Conservation (phyloP, 1,284 basidiomycete species). For the Puccinia hordei region DNA sequence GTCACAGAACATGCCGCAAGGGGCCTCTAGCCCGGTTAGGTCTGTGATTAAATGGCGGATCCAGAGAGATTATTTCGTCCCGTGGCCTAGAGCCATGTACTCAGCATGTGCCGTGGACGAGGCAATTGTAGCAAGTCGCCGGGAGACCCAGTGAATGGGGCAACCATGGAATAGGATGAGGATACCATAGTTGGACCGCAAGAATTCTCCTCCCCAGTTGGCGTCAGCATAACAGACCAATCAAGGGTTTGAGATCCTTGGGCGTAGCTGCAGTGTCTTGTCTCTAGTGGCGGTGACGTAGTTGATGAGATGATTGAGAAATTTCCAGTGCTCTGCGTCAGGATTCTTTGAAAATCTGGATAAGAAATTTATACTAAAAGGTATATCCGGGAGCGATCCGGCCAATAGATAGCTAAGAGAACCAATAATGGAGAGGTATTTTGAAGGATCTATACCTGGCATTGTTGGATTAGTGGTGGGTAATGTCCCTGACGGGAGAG, state of each 20-base stretch:
- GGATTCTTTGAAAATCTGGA: background rate
- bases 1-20: background rate
- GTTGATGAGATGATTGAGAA: background rate
- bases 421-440: conserved; percentile 2
- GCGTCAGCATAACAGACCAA: background rate
- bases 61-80: background rate
- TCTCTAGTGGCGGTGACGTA: background rate
- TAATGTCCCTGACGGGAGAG: background rate
- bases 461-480: too few relatives aligned
- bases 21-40: background rate
- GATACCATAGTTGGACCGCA: too few relatives aligned
- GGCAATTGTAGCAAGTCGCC: background rate
- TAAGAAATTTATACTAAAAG: conserved; percentile 11
- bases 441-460: background rate
- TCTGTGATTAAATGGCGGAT: background rate
- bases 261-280: background rate
- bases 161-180: too few relatives aligned
- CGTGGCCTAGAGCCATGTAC: conserved; percentile 12
- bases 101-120: conserved; percentile 16
- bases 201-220: conserved; percentile 5
- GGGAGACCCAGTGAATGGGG: background rate
- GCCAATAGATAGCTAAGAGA: background rate
- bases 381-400: background rate
- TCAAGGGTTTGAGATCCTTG: background rate
- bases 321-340: background rate